phyloP scores from a whole-genome alignment of 2,329 filamentous ascomycete species.

The Elsinoe perseae region DNA sequence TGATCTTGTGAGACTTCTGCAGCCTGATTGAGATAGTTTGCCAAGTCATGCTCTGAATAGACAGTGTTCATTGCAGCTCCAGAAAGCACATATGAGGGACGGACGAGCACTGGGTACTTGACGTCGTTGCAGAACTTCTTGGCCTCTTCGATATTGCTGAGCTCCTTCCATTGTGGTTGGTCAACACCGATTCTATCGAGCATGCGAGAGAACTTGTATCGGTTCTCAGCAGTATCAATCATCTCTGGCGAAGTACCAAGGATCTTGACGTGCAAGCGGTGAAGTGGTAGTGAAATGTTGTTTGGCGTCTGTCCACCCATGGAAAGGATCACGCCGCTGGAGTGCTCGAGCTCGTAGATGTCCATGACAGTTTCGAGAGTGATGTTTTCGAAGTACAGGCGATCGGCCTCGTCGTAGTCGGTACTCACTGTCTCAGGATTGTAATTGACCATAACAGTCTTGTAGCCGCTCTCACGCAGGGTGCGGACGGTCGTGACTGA shows the following conservation, averaged over 20 bases:
- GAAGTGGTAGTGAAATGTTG: constrained; percentile 87
- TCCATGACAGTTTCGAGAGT: constrained; percentile 83
- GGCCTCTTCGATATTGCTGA: constrained; percentile 90
- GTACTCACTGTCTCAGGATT: constrained; percentile 74
- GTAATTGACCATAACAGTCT: constrained; percentile 94
- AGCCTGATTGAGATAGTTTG: constrained; percentile 81
- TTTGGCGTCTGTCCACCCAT: constrained; percentile 98
- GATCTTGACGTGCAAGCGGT: constrained; percentile 83
- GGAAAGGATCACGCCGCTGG: constrained; percentile 79
- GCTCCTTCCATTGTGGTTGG: constrained; percentile 95
- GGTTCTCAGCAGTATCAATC: constrained; percentile 96
- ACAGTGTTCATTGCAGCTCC: constrained; percentile 99
- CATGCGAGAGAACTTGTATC: constrained; percentile 98
- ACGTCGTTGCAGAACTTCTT: constrained; percentile 80
- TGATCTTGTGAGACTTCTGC: constrained; percentile 90
- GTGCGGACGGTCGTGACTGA: constrained; percentile 91
- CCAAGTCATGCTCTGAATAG: constrained; percentile 88
- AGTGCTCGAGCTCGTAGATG: constrained; percentile 80
- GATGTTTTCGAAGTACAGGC: constrained; percentile 94
- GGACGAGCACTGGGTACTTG: constrained; percentile 85
- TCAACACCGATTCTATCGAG: constrained; percentile 90
- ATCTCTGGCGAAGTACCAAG: constrained; percentile 95
- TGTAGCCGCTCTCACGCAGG: constrained; percentile 71
- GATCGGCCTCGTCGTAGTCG: constrained; percentile 91
- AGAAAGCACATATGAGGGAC: constrained; percentile 92